phyloP scores from a whole-genome alignment of 2,329 filamentous ascomycete species.

The Aspergillus bombycis region DNA sequence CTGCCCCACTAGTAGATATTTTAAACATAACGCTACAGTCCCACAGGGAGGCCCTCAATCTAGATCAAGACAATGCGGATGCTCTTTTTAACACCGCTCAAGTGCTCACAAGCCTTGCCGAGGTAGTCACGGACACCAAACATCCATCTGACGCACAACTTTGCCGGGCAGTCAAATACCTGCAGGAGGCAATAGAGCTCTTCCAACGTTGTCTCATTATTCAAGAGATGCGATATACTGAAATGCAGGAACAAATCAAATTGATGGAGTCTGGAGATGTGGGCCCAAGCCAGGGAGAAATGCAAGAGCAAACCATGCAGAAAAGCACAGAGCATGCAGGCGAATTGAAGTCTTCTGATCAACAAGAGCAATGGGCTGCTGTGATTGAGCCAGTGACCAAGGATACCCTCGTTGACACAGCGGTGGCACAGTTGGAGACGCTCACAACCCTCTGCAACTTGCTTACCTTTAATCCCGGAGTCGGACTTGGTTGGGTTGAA shows the following conservation, averaged over 20 bases:
- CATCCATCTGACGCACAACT: conserved; percentile 47
- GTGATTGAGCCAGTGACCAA: conserved; percentile 69
- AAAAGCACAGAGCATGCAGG: conserved; percentile 15
- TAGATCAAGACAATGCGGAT: conserved; percentile 68
- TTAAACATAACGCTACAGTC: conserved; percentile 65
- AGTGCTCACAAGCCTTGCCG: conserved; percentile 67
- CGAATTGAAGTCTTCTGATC: conserved; percentile 28
- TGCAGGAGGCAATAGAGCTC: conserved; percentile 65
- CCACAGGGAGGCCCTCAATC: conserved; percentile 62
- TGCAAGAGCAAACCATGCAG: conserved; percentile 15
- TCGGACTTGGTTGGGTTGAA: conserved; percentile 60
- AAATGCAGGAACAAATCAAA: conserved; percentile 48
- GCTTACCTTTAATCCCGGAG: conserved; percentile 45
- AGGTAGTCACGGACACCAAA: conserved; percentile 59
- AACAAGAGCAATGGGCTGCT: conserved; percentile 64
- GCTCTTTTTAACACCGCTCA: conserved; percentile 73
- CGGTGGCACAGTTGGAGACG: conserved; percentile 64
- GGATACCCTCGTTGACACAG: conserved; percentile 68
- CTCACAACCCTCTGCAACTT: conserved; percentile 57
- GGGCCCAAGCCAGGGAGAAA: conserved; percentile 17
- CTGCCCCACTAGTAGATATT: conserved; percentile 55
- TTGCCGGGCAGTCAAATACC: conserved; percentile 53
- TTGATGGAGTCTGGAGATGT: conserved; percentile 38
- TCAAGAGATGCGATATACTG: conserved; percentile 54
- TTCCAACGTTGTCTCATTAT: conserved; percentile 60